Conservation (phyloP, 2,329 filamentous ascomycete species). For the Emmonsiellopsis sp. region DNA sequence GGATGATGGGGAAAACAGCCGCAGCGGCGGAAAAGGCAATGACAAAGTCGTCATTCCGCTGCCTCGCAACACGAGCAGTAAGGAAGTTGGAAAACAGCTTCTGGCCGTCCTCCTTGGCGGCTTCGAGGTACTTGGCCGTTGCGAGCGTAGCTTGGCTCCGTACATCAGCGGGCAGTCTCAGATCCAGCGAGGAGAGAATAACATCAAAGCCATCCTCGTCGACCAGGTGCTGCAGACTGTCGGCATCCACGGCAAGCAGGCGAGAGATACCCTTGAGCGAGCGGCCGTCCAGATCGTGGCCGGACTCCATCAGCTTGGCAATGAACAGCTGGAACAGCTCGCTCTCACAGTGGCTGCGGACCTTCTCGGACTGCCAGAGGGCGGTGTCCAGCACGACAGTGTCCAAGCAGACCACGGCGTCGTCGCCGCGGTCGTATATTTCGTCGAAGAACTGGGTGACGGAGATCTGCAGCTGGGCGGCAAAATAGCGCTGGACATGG, state of each 20-base stretch:
- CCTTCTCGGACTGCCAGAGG: conserved; percentile 36
- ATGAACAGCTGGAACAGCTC: conserved; percentile 58
- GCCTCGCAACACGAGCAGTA: conserved; percentile 58
- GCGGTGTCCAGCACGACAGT: conserved; percentile 37
- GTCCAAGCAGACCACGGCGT: conserved; percentile 38
- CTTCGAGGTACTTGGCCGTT: conserved; percentile 74
- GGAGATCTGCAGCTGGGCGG: conserved; percentile 32
- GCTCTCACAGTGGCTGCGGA: conserved; percentile 36
- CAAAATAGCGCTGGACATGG: conserved; percentile 36
- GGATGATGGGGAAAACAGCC: conserved; percentile 76
- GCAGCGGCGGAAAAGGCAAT: conserved; percentile 89
- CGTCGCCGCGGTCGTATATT: conserved; percentile 40
- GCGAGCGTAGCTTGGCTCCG: conserved; percentile 75
- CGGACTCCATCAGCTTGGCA: conserved; percentile 83
- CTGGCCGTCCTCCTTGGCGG: conserved; percentile 61
- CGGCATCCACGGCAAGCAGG: conserved; percentile 47
- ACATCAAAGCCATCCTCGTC: conserved; percentile 74
- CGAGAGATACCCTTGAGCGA: conserved; percentile 53
- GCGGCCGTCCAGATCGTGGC: conserved; percentile 60
- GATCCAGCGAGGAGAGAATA: conserved; percentile 76
- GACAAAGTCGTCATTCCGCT: conserved; percentile 80
- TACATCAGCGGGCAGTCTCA: conserved; percentile 64
- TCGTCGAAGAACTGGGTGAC: conserved; percentile 41
- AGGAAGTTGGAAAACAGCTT: conserved; percentile 67
- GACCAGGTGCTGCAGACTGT: conserved; percentile 37